Base-by-base conservation (phyloP, 2,329 filamentous ascomycete genomes). In the Colletotrichum costaricense region DNA sequence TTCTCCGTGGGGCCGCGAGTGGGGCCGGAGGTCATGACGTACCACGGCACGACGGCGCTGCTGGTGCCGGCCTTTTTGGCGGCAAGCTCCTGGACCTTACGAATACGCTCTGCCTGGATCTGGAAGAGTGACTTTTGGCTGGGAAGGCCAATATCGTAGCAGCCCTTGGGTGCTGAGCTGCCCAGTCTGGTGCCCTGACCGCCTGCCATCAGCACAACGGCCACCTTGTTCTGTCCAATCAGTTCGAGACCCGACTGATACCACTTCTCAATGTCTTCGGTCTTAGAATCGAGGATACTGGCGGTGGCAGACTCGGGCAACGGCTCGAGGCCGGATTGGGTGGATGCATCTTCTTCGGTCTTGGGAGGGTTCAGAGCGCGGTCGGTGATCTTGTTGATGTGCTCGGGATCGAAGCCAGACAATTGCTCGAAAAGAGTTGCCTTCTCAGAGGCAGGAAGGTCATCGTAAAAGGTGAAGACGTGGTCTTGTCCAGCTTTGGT, bases 1-100 rank as follows among this genome's bases (percentile, higher is more conserved):
- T 93, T 88, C 87, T 98, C 94, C n/a, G 97, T 99, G 54, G 95
- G 94, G 74, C 91, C 91, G 77, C 95, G 91, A 8, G 97, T 99
- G 58, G 97, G 97, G 5, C 97, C 97, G 79, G 95, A 98, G 79
- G 97, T 99, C 97, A 99, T 99, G 84, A 99, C 95, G 85, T 99
- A 99, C 97, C 97, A 99, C 14, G 97, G 97, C 55, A 98, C 92
- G 38, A 93, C 87, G 56, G 91, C 91, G 62, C 86, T 86, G 74
- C 85, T 76, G 19, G 76, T 76, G 38, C 75, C 86, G 67, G 90
- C 87, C 81, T 92, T 91, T 82, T 93, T 91, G 78, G 91, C 88
- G 56, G 96, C 95, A 76, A 98, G 87, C 79, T 92, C 85, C 85
- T 98, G 94, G 9, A 97, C 86, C 86, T 95, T 97, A 79, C 89